Base-by-base conservation (phyloP, 495 filamentous ascomycete species). In the Trichoderma parareesei region DNA sequence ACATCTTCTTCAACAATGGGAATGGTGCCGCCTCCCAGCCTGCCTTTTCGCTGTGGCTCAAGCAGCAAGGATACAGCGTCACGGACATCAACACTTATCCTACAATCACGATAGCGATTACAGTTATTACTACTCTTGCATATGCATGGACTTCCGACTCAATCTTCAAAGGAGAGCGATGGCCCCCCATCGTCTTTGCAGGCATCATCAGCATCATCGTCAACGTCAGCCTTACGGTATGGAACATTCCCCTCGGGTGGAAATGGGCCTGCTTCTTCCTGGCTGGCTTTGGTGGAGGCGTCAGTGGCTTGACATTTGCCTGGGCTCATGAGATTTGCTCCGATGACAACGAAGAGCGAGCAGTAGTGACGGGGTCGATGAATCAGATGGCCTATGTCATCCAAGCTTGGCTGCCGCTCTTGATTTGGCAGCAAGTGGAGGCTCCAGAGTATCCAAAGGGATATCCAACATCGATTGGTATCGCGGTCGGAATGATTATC, bases 281-380 rank as follows among this genome's bases (percentile, higher is more conserved):
- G 70, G 62, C 79, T 72, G 66, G 71, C 69, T 76, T 77, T 40
- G 65, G 72, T 63, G 59, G 71, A 53, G 73, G 74, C 5, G 70
- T 76, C 53, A 73, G 71, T 33, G 75, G 75, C 35, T 60, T 77
- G 38, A 75, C 68, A 20, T 78, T 71, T 63, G 72, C 73, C 27
- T 86, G 83, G 84, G 79, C 81, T 2, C 80, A 85, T 68, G 83
- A 76, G 68, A 81, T 78, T 69, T 85, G 75, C 66, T 71, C 71
- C 10, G 75, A 76, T 37, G 81, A 82, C 60, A 79, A 80, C 33
- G 79, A 83, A 67, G 82, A 87, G 69, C 71, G 85, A n/a, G 79
- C 83, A 3, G 64, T 86, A 16, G 81, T 84, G 5, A 70, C 75
- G 4, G 75, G 64, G 8, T 62, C 73, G 14, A 79, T 81, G 77